These are phyloP conservation scores for Scedosporium dehoogii DNA, from an alignment of 2,329 filamentous ascomycete species.

Conservation along the genomic window DNA sequence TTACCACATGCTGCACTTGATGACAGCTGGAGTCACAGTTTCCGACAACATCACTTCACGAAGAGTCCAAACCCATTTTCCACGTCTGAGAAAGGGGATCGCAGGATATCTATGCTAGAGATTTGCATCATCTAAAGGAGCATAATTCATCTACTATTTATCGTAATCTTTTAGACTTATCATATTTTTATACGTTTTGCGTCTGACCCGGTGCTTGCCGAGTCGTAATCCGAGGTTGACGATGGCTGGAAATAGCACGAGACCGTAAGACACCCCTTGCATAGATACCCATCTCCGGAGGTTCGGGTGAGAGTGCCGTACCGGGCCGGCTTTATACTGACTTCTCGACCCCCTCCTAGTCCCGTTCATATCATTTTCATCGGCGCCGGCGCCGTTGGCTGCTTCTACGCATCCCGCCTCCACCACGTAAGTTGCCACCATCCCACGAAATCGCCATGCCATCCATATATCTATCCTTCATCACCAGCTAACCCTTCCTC, in stretches of 20 bases:
- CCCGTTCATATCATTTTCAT: conserved; percentile 54
- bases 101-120: too few relatives aligned
- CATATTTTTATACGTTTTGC: too few relatives aligned
- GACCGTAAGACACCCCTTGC: too few relatives aligned
- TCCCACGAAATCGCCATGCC: too few relatives aligned
- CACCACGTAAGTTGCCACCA: conserved; percentile 36
- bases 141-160: too few relatives aligned
- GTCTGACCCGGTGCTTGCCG: too few relatives aligned
- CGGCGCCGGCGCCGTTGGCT: conserved; percentile 62
- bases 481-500: conserved; percentile 2
- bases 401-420: conserved; percentile 61
- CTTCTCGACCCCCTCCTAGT: conserved; percentile 14
- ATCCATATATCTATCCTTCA: too few relatives aligned
- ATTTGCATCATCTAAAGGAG: too few relatives aligned
- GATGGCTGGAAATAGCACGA: too few relatives aligned
- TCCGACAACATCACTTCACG: not conserved
- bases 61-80: not conserved
- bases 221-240: too few relatives aligned
- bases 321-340: not conserved
- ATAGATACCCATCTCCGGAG: not conserved
- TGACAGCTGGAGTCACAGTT: not conserved
- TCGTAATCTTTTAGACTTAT: too few relatives aligned
- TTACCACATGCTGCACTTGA: not conserved
- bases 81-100: not conserved
- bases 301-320: not conserved